Base-by-base conservation (phyloP, 345 rosid species). In the Dimocarpus longan region DNA sequence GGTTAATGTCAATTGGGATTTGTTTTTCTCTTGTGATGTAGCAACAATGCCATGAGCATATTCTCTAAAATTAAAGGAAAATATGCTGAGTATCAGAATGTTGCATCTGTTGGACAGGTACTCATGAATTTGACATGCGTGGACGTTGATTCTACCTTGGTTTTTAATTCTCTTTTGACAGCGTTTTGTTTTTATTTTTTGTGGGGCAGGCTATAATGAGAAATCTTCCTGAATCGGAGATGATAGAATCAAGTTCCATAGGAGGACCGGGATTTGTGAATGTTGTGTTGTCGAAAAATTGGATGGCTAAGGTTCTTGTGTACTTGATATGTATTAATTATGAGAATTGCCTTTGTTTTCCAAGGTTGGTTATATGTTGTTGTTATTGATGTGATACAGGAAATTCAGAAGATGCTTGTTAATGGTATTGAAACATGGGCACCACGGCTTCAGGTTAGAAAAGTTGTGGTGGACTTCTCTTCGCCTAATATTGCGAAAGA, bases 401-500 rank as follows among this genome's bases (percentile, higher is more conserved):
- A 72, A 72, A 91, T 93, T 82, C 91, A 91, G 80, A 88, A 83
- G 79, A 96, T 96, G 99, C 94, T 96, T n/a, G 76, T 78, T 68
- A 78, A 88, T 62, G 99, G 98, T 42, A 91, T 94, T 80, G 96
- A 91, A 48, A 87, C 92, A 72, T 95, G 97, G 97, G 92, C 99
- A 8, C 99, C 99, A 22, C 81, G 63, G 71, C 90, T 89, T 54
- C 54, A 82, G 3, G 77, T 92, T 26, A 88, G 87, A 86, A 89
- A 86, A 79, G 99, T 94, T 39, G 93, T 96, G 71, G 98, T 96
- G 54, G 99, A 96, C 84, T 96, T 96, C 84, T 96, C 98, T 48
- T 96, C 99, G 3, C 99, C 99, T n/a, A 96, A 96, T 81, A 94
- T 96, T 70, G 99, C 99, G 0, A 96, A 96, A 86, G 99, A 94